Evolutionary conservation across 2,329 filamentous ascomycete species (phyloP), one percentile per base, ranked within the genome.

Genomic region (Diaporthe vexans): DNA sequence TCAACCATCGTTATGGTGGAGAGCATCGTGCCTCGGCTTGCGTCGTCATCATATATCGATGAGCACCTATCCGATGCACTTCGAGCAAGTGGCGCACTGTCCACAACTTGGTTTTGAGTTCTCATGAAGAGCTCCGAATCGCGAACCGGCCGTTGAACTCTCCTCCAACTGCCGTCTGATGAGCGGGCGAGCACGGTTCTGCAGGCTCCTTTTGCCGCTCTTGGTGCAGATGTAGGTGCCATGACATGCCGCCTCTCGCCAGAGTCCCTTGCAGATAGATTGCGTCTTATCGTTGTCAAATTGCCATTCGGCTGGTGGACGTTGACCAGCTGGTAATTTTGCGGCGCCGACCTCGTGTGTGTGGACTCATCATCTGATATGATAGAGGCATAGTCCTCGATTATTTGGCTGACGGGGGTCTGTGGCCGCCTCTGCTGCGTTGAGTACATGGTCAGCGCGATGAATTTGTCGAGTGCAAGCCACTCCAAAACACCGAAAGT

Each of bases 311-410:
- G 33, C 9, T 73, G 70, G n/a, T 43, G 48, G 43, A 76, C 56
- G 8, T 76, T 69, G 51, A 72, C 56, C 52, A 58, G 61, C 51
- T 76, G 71, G 68, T 72, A 76, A 13, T 72, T 73, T 35, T 73
- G 67, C 11, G 74, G 72, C n/a, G 72, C 67, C 11, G 46, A 21
- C n/a, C 24, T 63, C 21, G 70, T 48, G 48, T 26, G 35, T 17
- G 26, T 33, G 8, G 33, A 15, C 24, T 57, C 71, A 51, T 37
- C n/a, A 13, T 52, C 58, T 29, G 29, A 46, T 43, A 5, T 24
- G 40, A 35, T 33, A n/a, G 58, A 40, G 46, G 57, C n/a, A 52
- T 37, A 54, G 13, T 63, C 37, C 26, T 72, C 58, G 17, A 54
- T 52, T 8, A 52, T 65, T 35, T 65, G 46, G 37, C 59, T 63